These are phyloP conservation scores for Guadua angustifolia DNA, from an alignment of 176 grass and related monocot genomes.

Conservation along the genomic window DNA sequence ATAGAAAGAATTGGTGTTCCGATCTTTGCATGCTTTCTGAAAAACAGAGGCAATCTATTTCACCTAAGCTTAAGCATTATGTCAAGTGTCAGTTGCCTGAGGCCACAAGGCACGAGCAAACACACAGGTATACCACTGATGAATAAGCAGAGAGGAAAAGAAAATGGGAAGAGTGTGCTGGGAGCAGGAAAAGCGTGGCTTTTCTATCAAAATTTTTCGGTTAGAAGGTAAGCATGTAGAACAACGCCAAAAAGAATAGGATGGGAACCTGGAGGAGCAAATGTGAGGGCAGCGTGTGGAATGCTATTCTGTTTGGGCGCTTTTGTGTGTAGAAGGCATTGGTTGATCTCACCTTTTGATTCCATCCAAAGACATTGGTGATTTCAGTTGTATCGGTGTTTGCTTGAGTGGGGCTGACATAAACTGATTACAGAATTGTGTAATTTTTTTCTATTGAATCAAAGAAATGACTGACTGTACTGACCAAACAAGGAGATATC, in stretches of 20 bases:
- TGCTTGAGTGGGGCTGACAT: background rate
- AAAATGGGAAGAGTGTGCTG: background rate
- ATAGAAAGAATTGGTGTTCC: background rate
- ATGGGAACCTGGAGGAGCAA: conserved; percentile 10
- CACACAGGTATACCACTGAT: background rate
- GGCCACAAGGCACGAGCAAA: background rate
- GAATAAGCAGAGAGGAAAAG: background rate
- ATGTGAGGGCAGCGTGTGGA: background rate
- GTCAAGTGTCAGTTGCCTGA: conserved; percentile 5
- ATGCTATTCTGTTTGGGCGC: background rate
- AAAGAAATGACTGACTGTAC: background rate
- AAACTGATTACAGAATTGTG: background rate
- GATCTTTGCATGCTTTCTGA: background rate
- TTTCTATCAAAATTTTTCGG: background rate
- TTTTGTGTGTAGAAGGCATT: background rate
- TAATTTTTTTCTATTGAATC: background rate
- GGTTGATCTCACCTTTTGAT: background rate
- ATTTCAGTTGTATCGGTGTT: background rate
- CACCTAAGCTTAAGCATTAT: background rate
- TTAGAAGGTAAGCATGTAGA: background rate
- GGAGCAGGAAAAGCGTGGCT: background rate
- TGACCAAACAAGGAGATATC: background rate
- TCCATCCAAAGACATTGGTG: background rate
- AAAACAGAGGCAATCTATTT: background rate
- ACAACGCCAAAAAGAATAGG: background rate